Conservation (phyloP, 202 grass and related monocot species). For the Hordeum pubiflorum region DNA sequence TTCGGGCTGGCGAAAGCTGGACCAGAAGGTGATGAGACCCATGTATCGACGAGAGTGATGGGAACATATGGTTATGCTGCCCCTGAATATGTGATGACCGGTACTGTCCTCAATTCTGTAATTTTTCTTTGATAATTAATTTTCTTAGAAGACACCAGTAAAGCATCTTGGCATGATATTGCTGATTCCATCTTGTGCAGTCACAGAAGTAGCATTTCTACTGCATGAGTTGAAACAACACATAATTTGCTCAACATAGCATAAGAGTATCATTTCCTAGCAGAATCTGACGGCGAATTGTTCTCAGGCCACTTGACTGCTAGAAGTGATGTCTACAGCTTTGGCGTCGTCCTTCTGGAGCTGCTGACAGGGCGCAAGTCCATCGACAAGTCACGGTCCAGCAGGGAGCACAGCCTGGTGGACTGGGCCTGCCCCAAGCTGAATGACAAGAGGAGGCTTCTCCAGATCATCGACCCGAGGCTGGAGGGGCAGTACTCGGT, state of each 20-base stretch:
- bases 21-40: conserved; percentile 91
- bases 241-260: background rate
- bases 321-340: conserved; percentile 96
- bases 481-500: conserved; percentile 76
- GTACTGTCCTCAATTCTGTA: conserved; percentile 33
- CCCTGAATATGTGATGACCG: conserved; percentile 99
- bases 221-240: conserved; percentile 9
- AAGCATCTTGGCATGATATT: background rate
- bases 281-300: background rate
- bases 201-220: conserved; percentile 1
- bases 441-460: conserved; percentile 83
- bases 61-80: conserved; percentile 98
- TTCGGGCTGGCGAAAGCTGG: conserved; percentile 98
- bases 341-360: conserved; percentile 90
- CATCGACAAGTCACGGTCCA: conserved; percentile 90
- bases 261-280: background rate
- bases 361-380: conserved; percentile 89
- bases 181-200: conserved; percentile 2
- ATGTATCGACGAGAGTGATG: conserved; percentile 96
- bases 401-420: conserved; percentile 92
- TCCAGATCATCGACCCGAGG: conserved; percentile 78
- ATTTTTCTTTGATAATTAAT: background rate
- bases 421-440: conserved; percentile 92
- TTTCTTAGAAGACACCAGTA: background rate
- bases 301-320: conserved; percentile 85